Evolutionary conservation across 2,329 filamentous ascomycete species (phyloP).

Genomic region (Verticillium longisporum): DNA sequence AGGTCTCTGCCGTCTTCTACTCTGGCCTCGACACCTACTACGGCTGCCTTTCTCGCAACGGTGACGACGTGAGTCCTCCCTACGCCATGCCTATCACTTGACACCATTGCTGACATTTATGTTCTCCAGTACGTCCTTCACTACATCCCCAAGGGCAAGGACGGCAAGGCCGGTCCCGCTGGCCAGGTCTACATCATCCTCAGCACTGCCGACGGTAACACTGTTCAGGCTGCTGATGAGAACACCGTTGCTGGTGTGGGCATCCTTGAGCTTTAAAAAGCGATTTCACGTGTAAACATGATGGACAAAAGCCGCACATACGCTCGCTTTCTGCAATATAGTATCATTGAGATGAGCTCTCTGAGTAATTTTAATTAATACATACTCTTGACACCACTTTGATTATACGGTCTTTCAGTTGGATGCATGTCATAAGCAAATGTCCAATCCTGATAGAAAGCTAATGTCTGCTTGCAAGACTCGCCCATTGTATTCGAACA

Average conservation of each 20-base stretch:
- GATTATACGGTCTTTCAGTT: too few species aligned
- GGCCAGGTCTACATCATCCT: constrained; percentile 34
- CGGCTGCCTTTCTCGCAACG: constrained; percentile 1
- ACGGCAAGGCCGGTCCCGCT: constrained; percentile 12
- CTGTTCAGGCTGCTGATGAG: constrained; percentile 22
- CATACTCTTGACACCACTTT: background rate
- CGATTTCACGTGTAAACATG: background rate
- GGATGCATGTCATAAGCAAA: background rate
- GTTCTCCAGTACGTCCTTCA: constrained; percentile 12
- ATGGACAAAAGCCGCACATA: background rate
- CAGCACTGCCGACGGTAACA: constrained; percentile 24
- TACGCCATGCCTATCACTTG: constrained; percentile 8
- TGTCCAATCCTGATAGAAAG: too few species aligned
- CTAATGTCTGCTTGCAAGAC: too few species aligned
- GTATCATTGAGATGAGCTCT: background rate
- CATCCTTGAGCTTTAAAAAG: constrained; percentile 20
- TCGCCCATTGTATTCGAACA: too few species aligned
- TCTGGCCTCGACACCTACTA: constrained; percentile 18
- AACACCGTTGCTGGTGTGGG: constrained; percentile 30
- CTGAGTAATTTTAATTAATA: background rate
- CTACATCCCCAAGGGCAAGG: constrained; percentile 15
- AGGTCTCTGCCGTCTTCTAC: constrained; percentile 26
- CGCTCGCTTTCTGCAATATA: background rate
- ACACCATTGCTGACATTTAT: background rate
- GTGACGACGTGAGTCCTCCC: constrained; percentile 11